Percentiles rank a stretch among this genome's conserved stretches.
These are phyloP conservation scores for Tuber brumale DNA, from an alignment of 495 filamentous ascomycete species.

Conservation along the genomic window DNA sequence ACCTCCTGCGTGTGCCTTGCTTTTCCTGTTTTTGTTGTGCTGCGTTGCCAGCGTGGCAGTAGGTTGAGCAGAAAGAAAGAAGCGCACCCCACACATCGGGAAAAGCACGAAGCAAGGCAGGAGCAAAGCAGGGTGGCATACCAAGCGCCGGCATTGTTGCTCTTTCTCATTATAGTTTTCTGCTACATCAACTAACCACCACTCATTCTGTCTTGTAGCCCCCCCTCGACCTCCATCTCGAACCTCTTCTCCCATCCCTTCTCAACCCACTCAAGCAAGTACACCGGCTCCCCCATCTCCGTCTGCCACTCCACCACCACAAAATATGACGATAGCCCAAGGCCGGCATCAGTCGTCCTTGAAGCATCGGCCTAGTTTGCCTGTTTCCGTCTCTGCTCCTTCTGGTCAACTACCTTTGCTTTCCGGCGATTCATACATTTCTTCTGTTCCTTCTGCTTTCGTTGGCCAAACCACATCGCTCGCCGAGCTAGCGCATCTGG, in stretches of 20 bases:
- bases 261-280: conserved; percentile 27
- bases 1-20: conserved; percentile 14
- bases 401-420: conserved; percentile 45
- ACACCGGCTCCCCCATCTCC: conserved; percentile 32
- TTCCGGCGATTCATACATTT: conserved; percentile 45
- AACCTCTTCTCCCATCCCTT: conserved; percentile 31
- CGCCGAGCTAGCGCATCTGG: conserved; percentile 64
- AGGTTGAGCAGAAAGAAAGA: conserved; percentile 13
- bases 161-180: conserved; percentile 23
- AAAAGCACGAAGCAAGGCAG: conserved; percentile 8
- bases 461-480: conserved; percentile 54
- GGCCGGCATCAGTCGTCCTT: conserved; percentile 36
- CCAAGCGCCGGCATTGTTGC: conserved; percentile 23
- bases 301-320: conserved; percentile 36
- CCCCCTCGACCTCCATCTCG: conserved; percentile 37
- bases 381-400: conserved; percentile 44
- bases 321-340: conserved; percentile 39
- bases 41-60: conserved; percentile 40
- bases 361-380: conserved; percentile 34
- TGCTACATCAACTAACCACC: conserved; percentile 33
- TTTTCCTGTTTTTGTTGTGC: conserved; percentile 25
- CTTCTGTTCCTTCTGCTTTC: conserved; percentile 42
- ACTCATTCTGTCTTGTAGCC: conserved; percentile 37
- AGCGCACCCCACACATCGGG: not conserved
- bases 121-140: conserved; percentile 8